Base-by-base conservation (phyloP, 768 basidiomycete species). In the Tubosaeta sp. region DNA sequence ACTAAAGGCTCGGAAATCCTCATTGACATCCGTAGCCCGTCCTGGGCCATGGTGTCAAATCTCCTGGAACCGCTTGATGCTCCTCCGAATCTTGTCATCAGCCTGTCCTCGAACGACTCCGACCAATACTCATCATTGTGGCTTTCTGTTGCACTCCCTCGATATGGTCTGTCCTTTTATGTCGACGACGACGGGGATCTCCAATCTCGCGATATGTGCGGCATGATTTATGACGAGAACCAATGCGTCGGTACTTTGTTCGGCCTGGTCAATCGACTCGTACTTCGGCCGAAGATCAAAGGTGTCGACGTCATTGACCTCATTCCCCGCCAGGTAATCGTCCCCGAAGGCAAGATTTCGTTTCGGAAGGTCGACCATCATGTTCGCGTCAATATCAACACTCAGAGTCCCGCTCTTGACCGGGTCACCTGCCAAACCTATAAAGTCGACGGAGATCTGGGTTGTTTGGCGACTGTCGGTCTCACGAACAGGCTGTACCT, bases 161-260 rank as follows among this genome's bases (percentile, higher is more conserved):
- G 76, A 12, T 74, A 72, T 46, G 59, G 64, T 3, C 61, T 80
- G 6, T 64, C 69, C 0, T 80, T 80, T 47, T 70, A 69, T 37
- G 27, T 76, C 25, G 66, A 71, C 19, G 44, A 61, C 0, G 59
- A 58, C 2, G 57, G 61, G 13, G 59, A 65, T 25, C 58, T 81
- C 17, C 71, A 76, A 50, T 78, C 72, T 37, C 63, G 48, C 9
- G 75, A 75, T 38, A 62, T 76, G 26, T 69, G 71, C 6, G 69
- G 63, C 13, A 76, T 76, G 68, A 59, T 74, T 14, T 63, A 79
- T 12, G 75, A 78, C 37, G 2, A 46, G 2, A 49, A 63, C 34
- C 80, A 80, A 53, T 76, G 65, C 0, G 59, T 63, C 2, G 76
- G 76, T 1, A 73, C 76, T 0, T 60, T 82, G 55, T 68, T 77